Evolutionary conservation across 106 monocot genomes (phyloP), one percentile per base, ranked within the genome.

Genomic region (Xerophyta viscosa): DNA sequence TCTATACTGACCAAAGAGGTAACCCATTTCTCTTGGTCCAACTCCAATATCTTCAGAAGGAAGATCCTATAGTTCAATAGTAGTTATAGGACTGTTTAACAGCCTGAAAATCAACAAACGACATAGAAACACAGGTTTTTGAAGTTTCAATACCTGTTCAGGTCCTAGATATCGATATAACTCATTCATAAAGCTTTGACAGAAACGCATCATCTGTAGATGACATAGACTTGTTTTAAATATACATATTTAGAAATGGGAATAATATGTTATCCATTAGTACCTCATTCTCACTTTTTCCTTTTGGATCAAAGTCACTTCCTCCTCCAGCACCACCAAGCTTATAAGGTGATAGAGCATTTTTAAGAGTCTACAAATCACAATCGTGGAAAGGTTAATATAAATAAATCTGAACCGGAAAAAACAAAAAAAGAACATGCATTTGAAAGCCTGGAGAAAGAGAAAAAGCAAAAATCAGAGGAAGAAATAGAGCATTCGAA

Each of bases 1-100:
- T 63, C 58, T 90, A 27, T 98, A 98, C 53, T 85, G 90, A 29
- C 98, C 98, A 83, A 98, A 98, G 39, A 98, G 79, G 41, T 67
- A 98, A 6, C 98, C 98, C 98, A 98, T 98, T 90, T 98, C 98
- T 58, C 79, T 86, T 29, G 98, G 98, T 24, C 98, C 98, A 50
- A 98, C 98, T 66, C 98, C 98, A 62, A 90, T 75, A 61, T 98
- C 98, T 66, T 98, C 98, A 49, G 82, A 68, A 59, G 98, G 98
- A 70, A 98, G 86, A 79, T 98, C 98, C 98, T 98, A 72, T 45
- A 20, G 63, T 43, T 33, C 10, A 6, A 33, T 10, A 6, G 6
- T n/a, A n/a, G 20, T 41, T 4, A 36, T 63, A 19, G 22, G 48
- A 44, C 19, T 27, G 15, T 56, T 44, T 43, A 20, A 45, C 15